Base-by-base conservation (phyloP, 2,329 filamentous ascomycete genomes). In the Biscogniauxia marginata region DNA sequence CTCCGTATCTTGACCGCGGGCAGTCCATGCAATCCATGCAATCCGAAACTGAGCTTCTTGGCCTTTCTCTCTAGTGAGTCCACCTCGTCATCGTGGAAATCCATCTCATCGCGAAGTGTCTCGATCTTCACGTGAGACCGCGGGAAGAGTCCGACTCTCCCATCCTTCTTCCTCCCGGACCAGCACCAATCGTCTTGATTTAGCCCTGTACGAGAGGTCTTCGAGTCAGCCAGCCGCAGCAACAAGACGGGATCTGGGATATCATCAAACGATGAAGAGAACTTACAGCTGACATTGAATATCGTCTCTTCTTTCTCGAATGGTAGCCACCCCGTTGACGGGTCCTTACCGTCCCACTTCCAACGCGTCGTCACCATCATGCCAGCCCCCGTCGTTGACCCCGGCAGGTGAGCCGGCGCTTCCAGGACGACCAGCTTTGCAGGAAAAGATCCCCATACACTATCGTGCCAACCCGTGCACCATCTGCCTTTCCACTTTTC, bases 131-230 rank as follows among this genome's bases (percentile, higher is more conserved):
- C 70, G 59, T 80, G 80, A 3, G 74, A 76, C 58, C 76, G 73
- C 16, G 79, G 80, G 65, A 84, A 84, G 50, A 83, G 74, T 22
- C 81, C 81, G 71, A 74, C 78, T 67, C 77, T 80, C 3, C 80
- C 80, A 57, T 78, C 81, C 39, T 77, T 63, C 56, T 81, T 83
- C 16, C 71, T 79, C 1, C 81, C 81, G 0, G 77, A 77, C 81
- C 81, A 84, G 67, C 80, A 84, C 81, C 81, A 84, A 57, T 81
- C 78, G 11, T 79, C 77, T 20, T 73, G 69, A 55, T 79, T 74
- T 2, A 73, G 62, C 75, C 75, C 78, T 80, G 22, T 4, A 16
- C 13, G 19, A 22, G 13, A 30, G n/a, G 13, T 43, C 21, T 24
- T 19, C 23, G 25, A 16, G 46, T 49, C 53, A 60, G 51, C 46